These are phyloP conservation scores for Ceratobasidium sp. DNA, from an alignment of 1,284 basidiomycete genomes.

Conservation along the genomic window DNA sequence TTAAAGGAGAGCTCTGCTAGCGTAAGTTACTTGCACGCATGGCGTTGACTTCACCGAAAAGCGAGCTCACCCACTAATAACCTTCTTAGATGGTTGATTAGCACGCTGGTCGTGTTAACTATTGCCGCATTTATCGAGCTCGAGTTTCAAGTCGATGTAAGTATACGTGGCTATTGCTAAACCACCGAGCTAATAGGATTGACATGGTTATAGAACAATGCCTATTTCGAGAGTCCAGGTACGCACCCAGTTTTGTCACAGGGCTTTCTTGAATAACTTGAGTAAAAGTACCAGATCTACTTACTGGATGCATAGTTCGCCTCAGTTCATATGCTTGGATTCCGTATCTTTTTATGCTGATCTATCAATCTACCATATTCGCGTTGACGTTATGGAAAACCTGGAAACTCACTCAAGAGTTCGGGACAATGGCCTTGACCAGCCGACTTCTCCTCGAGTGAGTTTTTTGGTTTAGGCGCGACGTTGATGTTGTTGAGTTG, in stretches of 20 bases:
- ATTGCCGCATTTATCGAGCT: not conserved
- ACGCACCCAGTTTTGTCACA: too few species aligned
- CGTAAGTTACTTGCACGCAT: not conserved
- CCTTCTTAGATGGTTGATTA: not conserved
- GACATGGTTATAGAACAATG: not conserved
- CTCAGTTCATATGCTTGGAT: conserved; percentile 11
- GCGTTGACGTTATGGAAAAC: conserved; percentile 15
- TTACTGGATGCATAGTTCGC: conserved; percentile 6
- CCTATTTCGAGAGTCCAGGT: conserved; percentile 9
- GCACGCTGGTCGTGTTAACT: not conserved
- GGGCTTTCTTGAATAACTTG: not conserved
- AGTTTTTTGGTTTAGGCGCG: not conserved
- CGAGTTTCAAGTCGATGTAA: conserved; percentile 14
- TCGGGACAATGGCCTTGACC: conserved; percentile 1
- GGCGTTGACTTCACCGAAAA: not conserved
- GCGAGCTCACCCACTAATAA: not conserved
- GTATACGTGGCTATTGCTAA: not conserved
- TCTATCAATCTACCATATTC: conserved; percentile 9
- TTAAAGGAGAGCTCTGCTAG: too few species aligned
- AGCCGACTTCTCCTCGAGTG: conserved; percentile 8
- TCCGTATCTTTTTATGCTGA: not conserved
- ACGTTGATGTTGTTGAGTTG: not conserved
- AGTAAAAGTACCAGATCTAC: not conserved
- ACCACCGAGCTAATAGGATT: not conserved
- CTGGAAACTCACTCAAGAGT: not conserved